Base-by-base conservation (phyloP, 768 basidiomycete species). In the Neoboletus brunneissimus region DNA sequence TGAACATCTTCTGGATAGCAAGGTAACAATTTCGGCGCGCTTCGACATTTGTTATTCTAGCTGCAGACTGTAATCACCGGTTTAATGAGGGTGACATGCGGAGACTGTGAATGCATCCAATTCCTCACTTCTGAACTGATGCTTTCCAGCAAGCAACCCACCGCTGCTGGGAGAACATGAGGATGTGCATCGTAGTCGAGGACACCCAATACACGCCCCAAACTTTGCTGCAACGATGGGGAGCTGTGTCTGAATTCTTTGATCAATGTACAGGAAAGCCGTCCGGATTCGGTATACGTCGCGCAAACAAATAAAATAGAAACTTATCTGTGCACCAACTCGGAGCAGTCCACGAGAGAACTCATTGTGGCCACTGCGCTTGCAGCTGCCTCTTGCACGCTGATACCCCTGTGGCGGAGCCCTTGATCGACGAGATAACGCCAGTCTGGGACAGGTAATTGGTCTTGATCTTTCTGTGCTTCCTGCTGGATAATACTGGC, bases 371-470 rank as follows among this genome's bases (percentile, higher is more conserved):
- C 79, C 76, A 92, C 80, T 7, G 89, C 87, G 25, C 67, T 70
- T 13, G 92, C 88, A 34, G 88, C 91, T 9, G 87, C 84, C 62
- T 89, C 85, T 72, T 95, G 95, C 4, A 89, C 89, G 16, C 71
- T 64, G 2, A 68, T 63, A 44, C 74, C 81, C 57, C 85, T 77
- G 67, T 91, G 86, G 71, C 86, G 89, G 56, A 95, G 75, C 18
- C 86, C 84, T 53, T 80, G 74, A 64, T 94, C 86, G 38, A 94
- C 72, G 41, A 96, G 73, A 41, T 79, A 75, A 52, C 77, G 75
- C 92, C 92, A 95, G 56, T 78, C 72, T 4, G 84, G 80, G 16
- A 81, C 77, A 38, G 76, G 72, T 13, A 81, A 75, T 41, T 66
- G 64, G 23, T 75, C 60, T 48, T 74, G 66, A 15, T 74, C 58